Evolutionary conservation across 176 grass and related monocot genomes (phyloP).

Genomic region (Paspalum notatum): DNA sequence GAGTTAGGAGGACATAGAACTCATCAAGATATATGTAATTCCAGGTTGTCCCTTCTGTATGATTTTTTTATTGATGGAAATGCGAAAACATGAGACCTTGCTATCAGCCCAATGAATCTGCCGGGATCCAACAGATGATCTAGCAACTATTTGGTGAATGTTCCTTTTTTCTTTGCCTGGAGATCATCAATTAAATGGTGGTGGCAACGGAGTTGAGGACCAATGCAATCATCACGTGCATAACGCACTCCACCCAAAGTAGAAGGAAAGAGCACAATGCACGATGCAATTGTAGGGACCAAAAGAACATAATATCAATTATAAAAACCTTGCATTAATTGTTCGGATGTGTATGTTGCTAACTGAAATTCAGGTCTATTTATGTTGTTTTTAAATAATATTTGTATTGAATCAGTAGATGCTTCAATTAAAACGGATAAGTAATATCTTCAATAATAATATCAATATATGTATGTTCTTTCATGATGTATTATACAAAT

Average conservation of each 20-base stretch:
- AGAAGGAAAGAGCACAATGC: not conserved
- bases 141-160: not conserved
- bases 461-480: no score
- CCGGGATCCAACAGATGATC: not conserved
- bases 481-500: no score
- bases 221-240: not conserved
- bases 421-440: no score
- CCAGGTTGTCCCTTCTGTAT: constrained; percentile 10
- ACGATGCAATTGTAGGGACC: not conserved
- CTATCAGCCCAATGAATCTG: not conserved
- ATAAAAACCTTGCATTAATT: not conserved
- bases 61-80: not conserved
- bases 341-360: no score
- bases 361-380: not conserved
- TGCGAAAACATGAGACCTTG: not conserved
- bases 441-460: no score
- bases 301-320: not conserved
- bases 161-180: not conserved
- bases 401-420: not conserved
- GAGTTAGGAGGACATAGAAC: constrained; percentile 7
- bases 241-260: no score
- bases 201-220: not conserved
- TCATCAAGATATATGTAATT: not conserved
- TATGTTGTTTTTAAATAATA: not conserved
- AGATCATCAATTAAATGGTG: not conserved